These are phyloP conservation scores for Coemansia sp. DNA, from an alignment of 192 early-diverging fungal genomes.

Conservation along the genomic window DNA sequence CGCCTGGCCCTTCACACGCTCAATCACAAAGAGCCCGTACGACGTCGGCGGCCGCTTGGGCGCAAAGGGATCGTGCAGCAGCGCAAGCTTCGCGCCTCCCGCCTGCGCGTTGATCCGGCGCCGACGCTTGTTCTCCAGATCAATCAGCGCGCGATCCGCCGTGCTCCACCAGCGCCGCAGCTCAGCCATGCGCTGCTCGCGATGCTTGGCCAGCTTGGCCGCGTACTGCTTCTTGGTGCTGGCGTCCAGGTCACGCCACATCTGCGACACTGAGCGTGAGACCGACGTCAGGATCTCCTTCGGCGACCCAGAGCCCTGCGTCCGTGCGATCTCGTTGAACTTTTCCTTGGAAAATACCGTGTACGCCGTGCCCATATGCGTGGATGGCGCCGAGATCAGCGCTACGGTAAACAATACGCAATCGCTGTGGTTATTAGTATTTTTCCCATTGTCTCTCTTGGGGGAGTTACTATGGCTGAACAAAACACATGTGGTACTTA, in stretches of 20 bases:
- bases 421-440: too few relatives aligned
- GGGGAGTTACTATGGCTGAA: too few relatives aligned
- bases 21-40: constrained; percentile 11
- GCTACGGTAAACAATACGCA: not conserved
- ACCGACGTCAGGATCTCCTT: not conserved
- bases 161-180: constrained; percentile 39
- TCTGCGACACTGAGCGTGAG: constrained; percentile 7
- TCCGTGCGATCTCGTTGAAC: not conserved
- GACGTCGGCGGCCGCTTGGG: constrained; percentile 30
- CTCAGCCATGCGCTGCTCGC: constrained; percentile 9
- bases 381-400: not conserved
- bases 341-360: not conserved
- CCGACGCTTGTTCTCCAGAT: constrained; percentile 44
- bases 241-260: constrained; percentile 24
- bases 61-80: constrained; percentile 38
- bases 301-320: not conserved
- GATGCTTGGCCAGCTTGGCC: not conserved
- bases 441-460: too few relatives aligned
- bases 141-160: constrained; percentile 23
- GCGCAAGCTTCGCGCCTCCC: constrained; percentile 3
- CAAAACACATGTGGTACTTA: too few relatives aligned
- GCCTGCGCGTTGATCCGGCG: constrained; percentile 13
- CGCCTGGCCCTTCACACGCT: not conserved
- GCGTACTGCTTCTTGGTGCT: constrained; percentile 12
- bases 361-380: not conserved